phyloP scores from a whole-genome alignment of 129 eudicot species.

The Centrapalus pauciflorus region DNA sequence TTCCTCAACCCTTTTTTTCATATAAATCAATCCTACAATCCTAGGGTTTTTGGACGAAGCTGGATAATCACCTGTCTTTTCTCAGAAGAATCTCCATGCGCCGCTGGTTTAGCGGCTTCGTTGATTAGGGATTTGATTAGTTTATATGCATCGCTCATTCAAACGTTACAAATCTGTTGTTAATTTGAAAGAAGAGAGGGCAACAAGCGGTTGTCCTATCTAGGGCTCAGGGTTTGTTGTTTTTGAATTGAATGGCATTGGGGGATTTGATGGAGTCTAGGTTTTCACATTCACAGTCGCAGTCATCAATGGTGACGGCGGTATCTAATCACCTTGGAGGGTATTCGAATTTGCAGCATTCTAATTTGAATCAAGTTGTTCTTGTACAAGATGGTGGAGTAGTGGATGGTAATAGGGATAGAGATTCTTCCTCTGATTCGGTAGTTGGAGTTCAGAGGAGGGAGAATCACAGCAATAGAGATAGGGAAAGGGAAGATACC shows the following conservation, averaged over 20 bases:
- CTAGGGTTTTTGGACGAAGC: conserved; percentile 39
- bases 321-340: conserved; percentile 53
- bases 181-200: neutral
- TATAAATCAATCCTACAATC: too few relatives aligned
- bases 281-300: conserved; percentile 71
- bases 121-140: conserved; percentile 35
- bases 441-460: conserved; percentile 30
- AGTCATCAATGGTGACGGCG: conserved; percentile 33
- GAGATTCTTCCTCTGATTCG: conserved; percentile 31
- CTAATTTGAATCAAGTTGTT: conserved; percentile 10
- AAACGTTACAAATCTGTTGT: neutral
- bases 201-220: neutral
- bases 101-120: conserved; percentile 75
- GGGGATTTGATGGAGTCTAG: conserved; percentile 92
- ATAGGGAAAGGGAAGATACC: conserved; percentile 36
- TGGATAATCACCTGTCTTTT: conserved; percentile 39
- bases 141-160: conserved; percentile 11
- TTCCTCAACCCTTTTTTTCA: too few relatives aligned
- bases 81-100: conserved; percentile 45
- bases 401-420: conserved; percentile 28
- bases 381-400: conserved; percentile 17
- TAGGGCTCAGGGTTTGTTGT: conserved; percentile 39
- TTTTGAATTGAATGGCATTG: conserved; percentile 76
- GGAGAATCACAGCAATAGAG: conserved; percentile 15
- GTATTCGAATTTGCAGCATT: conserved; percentile 26